Evolutionary conservation across 2,329 filamentous ascomycete genomes (phyloP).

Genomic region (Paracoccidioides brasiliensis): DNA sequence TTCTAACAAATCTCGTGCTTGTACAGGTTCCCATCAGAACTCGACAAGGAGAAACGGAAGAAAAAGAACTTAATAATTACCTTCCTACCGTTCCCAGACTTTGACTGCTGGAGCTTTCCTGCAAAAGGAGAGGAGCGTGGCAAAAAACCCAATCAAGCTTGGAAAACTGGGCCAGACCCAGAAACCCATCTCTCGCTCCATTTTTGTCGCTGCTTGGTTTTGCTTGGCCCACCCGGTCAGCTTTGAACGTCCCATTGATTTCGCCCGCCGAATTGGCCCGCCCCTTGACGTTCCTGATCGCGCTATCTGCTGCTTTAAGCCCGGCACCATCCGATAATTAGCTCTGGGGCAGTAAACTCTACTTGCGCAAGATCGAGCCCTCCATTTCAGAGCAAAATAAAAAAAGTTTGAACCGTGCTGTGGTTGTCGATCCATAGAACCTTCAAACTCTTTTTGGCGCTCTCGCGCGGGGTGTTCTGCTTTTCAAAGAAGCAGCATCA

Average conservation of each 20-base stretch:
- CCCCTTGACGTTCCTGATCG: conserved; percentile 1
- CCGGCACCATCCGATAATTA: background rate
- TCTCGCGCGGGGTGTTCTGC: background rate
- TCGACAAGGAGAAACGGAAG: background rate
- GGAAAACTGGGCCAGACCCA: background rate
- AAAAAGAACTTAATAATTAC: background rate
- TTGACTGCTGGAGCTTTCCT: background rate
- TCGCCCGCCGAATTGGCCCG: background rate
- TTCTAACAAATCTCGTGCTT: background rate
- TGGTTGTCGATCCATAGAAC: conserved; percentile 2
- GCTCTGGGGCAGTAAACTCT: conserved; percentile 1
- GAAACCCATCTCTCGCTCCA: background rate
- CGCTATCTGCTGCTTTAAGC: conserved; percentile 2
- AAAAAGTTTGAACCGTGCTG: background rate
- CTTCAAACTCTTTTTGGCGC: background rate
- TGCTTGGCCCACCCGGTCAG: background rate
- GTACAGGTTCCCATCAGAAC: background rate
- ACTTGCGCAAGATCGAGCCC: conserved; percentile 1
- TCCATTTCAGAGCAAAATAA: background rate
- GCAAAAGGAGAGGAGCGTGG: background rate
- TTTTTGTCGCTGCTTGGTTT: background rate
- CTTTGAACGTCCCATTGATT: background rate
- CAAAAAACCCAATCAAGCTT: background rate
- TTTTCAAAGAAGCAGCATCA: conserved; percentile 1
- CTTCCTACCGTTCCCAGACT: background rate